Conservation (phyloP, 2,329 filamentous ascomycete genomes). For the Ilyonectria destructans region DNA sequence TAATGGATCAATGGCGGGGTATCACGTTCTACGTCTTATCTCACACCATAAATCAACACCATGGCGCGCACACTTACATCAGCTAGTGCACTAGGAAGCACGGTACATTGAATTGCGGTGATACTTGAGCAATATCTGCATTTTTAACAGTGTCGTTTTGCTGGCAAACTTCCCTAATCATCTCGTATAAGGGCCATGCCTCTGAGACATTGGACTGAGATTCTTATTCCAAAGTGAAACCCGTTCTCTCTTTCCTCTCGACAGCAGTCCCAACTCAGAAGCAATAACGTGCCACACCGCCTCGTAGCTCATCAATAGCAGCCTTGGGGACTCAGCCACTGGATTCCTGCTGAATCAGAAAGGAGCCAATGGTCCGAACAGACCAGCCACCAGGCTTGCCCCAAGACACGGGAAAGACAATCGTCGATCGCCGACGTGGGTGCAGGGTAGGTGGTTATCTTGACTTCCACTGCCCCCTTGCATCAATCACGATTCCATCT, state of each 20-base stretch:
- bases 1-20: constrained; percentile 41
- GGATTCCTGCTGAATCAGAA: background rate
- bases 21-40: constrained; percentile 10
- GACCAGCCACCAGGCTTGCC: background rate
- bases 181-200: background rate
- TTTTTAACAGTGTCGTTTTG: background rate
- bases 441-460: background rate
- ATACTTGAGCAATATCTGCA: background rate
- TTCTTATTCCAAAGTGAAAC: background rate
- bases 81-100: background rate
- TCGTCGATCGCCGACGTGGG: background rate
- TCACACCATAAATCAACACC: constrained; percentile 28
- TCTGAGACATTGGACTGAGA: background rate
- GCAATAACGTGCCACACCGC: background rate
- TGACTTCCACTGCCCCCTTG: background rate
- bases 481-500: background rate
- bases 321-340: background rate
- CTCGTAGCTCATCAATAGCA: too few species aligned
- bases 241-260: background rate
- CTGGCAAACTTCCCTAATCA: background rate
- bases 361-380: background rate
- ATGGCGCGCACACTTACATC: constrained; percentile 10
- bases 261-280: background rate
- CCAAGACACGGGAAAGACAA: background rate
- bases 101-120: background rate